Conservation (phyloP, 2,329 filamentous ascomycete species). For the Talaromyces sp. region DNA sequence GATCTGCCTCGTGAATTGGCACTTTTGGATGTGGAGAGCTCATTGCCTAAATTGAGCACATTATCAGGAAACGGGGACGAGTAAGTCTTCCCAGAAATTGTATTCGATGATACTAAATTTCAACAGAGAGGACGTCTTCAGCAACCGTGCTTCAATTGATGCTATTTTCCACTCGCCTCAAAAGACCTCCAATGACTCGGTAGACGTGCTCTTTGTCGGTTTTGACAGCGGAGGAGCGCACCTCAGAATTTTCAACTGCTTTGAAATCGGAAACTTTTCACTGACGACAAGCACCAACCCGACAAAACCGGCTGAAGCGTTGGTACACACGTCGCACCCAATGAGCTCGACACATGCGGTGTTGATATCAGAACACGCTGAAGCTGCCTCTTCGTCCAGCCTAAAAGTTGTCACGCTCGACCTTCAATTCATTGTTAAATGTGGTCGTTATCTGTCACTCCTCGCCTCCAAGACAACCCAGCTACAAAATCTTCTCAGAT, state of each 20-base stretch:
- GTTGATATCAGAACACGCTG: constrained; percentile 40
- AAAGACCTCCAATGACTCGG: constrained; percentile 63
- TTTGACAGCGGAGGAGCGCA: constrained; percentile 67
- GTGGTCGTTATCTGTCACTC: constrained; percentile 72
- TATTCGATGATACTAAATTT: constrained; percentile 11
- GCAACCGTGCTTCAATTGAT: constrained; percentile 63
- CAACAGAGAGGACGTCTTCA: constrained; percentile 55
- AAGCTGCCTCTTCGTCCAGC: constrained; percentile 22
- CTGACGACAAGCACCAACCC: constrained; percentile 27
- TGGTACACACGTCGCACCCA: constrained; percentile 65
- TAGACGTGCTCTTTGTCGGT: constrained; percentile 73
- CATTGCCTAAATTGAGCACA: constrained; percentile 70
- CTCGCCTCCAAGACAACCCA: constrained; percentile 83
- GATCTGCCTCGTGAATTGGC: constrained; percentile 69
- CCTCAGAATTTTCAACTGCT: constrained; percentile 79
- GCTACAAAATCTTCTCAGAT: constrained; percentile 78
- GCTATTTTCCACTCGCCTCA: constrained; percentile 61
- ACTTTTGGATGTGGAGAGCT: constrained; percentile 69
- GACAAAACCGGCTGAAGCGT: constrained; percentile 32
- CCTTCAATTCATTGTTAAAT: constrained; percentile 71
- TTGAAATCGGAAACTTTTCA: constrained; percentile 60
- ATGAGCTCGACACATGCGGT: constrained; percentile 71
- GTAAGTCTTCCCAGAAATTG: constrained; percentile 21
- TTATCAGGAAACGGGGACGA: constrained; percentile 61
- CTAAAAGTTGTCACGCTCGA: constrained; percentile 66